Base-by-base conservation (phyloP, 1,139 yeast species). In the Nakaseomyces uthaithaninus region DNA sequence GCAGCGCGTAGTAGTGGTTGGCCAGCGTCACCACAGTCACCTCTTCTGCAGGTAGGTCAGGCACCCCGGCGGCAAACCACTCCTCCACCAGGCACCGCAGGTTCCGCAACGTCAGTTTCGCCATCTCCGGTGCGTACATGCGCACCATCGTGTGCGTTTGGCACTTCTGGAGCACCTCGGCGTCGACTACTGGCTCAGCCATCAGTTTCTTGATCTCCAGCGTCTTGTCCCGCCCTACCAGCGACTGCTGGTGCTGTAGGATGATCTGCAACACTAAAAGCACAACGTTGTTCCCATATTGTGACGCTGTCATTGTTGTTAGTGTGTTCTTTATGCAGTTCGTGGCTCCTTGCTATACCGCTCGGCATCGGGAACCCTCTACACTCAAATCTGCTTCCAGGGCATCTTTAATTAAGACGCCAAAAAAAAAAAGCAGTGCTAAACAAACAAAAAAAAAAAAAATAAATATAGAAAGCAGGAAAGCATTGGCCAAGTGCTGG, bases 151-250 rank as follows among this genome's bases (percentile, higher is more conserved):
- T 48, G 42, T 59, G 62, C 4, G 31, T 35, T 14, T 37, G 47
- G 28, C 57, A 57, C 34, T 45, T 41, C n/a, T 38, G 26, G 8
- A 57, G 37, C 2, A 50, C 40, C 8, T 40, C 47, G 22, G 45
- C 46, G 38, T 59, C 62, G 2, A 59, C 45, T 8, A 54, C 40
- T 3, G 63, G 63, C 2, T 55, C 53, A 12, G 10, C 23, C 23
- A 56, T 31, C 10, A 57, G 42, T 23, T 45, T 33, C 2, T 49
- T 43, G 18, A 50, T 33, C 11, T 47, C 37, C 12, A 50, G 27
- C 2, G 49, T 40, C 30, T 50, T 49, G 26, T 52, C 51, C 10
- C 41, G 40, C 27, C 51, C 53, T 2, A 47, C 45, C 19, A 56
- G 36, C 12, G 39, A 41, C 35, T 59, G 59, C 36, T 59, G 63